These are phyloP conservation scores for Tylopilus felleus DNA, from an alignment of 768 basidiomycete species.

Conservation along the genomic window DNA sequence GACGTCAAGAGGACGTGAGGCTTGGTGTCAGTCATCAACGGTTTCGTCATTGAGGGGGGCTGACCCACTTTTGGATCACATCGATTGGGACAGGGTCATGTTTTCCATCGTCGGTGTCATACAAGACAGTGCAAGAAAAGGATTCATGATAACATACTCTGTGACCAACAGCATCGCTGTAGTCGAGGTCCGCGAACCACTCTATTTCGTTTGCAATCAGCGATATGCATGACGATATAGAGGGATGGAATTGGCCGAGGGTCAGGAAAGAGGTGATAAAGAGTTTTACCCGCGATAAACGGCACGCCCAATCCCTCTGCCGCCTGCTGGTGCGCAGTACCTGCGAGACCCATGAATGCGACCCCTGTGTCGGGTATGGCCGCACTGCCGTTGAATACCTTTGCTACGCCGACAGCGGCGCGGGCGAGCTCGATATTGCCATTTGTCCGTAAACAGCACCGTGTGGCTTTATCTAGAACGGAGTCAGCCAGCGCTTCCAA, in stretches of 20 bases:
- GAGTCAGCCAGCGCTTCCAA: not conserved
- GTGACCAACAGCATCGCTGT: constrained; percentile 51
- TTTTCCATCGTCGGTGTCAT: constrained; percentile 20
- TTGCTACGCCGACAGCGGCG: constrained; percentile 50
- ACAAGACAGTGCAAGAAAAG: not conserved
- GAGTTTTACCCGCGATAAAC: constrained; percentile 54
- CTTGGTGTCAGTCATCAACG: not conserved
- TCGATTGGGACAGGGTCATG: constrained; percentile 46
- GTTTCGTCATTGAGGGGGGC: not conserved
- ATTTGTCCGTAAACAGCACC: constrained; percentile 62
- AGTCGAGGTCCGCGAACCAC: too few relatives aligned
- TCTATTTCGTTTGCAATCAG: constrained; percentile 21
- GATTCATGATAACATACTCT: constrained; percentile 34
- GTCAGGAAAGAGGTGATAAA: too few relatives aligned
- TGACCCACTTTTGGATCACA: constrained; percentile 43
- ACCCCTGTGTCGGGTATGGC: constrained; percentile 29
- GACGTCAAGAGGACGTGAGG: not conserved
- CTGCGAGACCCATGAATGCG: constrained; percentile 61
- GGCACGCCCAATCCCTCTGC: constrained; percentile 51
- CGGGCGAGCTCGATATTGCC: constrained; percentile 51
- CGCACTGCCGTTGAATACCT: constrained; percentile 41
- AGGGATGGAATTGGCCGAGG: too few relatives aligned
- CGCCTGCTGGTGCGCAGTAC: constrained; percentile 57
- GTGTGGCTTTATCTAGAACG: constrained; percentile 53
- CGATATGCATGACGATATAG: not conserved